Percentiles rank a stretch among this genome's conserved stretches.
These are phyloP conservation scores for Eleusine indica DNA, from an alignment of 176 grass and related monocot species.

Conservation along the genomic window DNA sequence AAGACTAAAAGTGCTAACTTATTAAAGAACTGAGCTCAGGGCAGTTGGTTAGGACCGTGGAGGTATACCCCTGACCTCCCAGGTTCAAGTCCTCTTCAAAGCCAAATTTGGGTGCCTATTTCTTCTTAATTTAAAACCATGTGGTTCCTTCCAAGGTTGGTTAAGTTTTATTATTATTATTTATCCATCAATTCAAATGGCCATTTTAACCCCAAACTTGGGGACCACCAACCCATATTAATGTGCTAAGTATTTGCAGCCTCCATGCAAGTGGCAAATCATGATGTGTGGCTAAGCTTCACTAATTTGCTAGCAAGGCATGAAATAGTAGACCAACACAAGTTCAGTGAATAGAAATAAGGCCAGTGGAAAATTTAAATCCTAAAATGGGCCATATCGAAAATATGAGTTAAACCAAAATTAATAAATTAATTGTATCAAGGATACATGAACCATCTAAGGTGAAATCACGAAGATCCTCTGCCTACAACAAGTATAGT, in stretches of 20 bases:
- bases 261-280: background rate
- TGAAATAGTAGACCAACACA: background rate
- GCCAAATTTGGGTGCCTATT: background rate
- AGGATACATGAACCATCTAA: slow-evolving; percentile 59
- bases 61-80: background rate
- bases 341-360: background rate
- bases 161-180: background rate
- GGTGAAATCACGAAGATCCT: slow-evolving; percentile 51
- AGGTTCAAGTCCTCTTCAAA: background rate
- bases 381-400: background rate
- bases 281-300: background rate
- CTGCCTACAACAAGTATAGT: slow-evolving; percentile 39
- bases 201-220: background rate
- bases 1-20: too few species aligned
- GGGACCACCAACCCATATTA: background rate
- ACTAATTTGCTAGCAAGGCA: background rate
- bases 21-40: background rate
- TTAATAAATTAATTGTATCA: slow-evolving; percentile 7
- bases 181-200: background rate
- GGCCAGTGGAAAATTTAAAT: background rate
- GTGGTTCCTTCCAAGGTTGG: background rate
- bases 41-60: background rate
- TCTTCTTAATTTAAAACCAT: background rate
- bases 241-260: background rate
- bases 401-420: background rate